Conservation (phyloP, 1,284 basidiomycete genomes). For the Porodaedalea pini region DNA sequence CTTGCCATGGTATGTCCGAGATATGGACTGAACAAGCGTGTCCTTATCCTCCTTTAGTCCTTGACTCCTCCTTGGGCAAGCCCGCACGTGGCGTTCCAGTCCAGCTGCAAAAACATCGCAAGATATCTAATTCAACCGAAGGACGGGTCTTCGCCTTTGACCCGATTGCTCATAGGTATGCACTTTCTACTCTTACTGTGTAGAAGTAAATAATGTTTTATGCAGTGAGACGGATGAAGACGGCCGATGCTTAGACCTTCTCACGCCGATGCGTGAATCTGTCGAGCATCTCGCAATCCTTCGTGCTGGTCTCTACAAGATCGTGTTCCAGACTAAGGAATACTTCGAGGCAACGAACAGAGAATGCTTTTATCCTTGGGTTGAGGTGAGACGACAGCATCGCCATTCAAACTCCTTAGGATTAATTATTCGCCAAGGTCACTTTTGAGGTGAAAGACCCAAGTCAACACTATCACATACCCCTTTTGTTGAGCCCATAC, state of each 20-base stretch:
- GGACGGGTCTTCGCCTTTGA: conserved; percentile 24
- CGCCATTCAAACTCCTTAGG: background rate
- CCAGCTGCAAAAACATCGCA: conserved; percentile 24
- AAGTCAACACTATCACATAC: conserved; percentile 85
- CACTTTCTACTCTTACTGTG: background rate
- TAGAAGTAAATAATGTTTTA: background rate
- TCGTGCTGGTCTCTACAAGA: conserved; percentile 65
- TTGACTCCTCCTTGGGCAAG: conserved; percentile 44
- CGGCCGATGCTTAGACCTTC: conserved; percentile 19
- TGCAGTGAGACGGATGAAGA: conserved; percentile 17
- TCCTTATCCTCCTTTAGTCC: conserved; percentile 30
- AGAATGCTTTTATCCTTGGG: conserved; percentile 82
- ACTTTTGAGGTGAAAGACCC: conserved; percentile 69
- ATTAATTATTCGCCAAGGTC: conserved; percentile 48
- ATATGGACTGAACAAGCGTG: background rate
- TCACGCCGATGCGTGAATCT: conserved; percentile 13
- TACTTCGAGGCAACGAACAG: conserved; percentile 70
- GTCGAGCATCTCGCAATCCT: conserved; percentile 14
- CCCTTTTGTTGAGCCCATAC: conserved; percentile 86
- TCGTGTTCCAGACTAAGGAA: conserved; percentile 78
- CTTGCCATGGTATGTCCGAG: conserved; percentile 42
- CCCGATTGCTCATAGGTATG: conserved; percentile 35
- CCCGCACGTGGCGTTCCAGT: conserved; percentile 38
- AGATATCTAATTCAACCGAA: conserved; percentile 22
- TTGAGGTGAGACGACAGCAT: conserved; percentile 58